Evolutionary conservation across 2,329 filamentous ascomycete genomes (phyloP), one percentile per base, ranked within the genome.

Genomic region (Fusarium oxysporum): DNA sequence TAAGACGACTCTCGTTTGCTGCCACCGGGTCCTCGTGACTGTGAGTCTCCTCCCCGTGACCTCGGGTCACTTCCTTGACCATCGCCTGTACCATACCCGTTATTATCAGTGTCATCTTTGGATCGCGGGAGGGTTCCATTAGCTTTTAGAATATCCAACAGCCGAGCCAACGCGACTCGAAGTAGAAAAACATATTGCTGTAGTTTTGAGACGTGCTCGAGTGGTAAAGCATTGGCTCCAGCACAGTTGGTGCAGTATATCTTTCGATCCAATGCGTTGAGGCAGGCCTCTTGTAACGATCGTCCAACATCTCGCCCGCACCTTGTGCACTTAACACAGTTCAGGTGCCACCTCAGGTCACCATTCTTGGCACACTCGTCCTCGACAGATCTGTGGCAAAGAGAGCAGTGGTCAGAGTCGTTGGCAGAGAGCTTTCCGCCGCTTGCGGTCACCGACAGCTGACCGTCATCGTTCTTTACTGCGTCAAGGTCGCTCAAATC

Each of bases 131-230:
- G 84, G 32, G 94, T 93, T 63, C 95, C 95, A 74, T 91, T 96
- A 74, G 88, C 93, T 71, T 94, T 91, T 38, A 99, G 87, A 35
- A 97, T 97, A 48, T 96, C 93, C 69, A 99, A 86, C 30, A 99
- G 87, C 64, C 96, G 89, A 30, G 96, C 96, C 74, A 99, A 89
- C 23, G 96, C 96, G 28, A 99, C 96, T 77, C 94, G 91, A 44
- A 99, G 87, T 25, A 99, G 86, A 82, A 98, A 98, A 10, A 98
- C 92, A 80, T 97, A 99, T 84, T 99, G 96, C 79, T 96, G 92
- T 61, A 99, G 86, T 81, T 97, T 95, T 23, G 93, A 93, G 41
- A 98, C 90, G 69, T 91, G 89, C 68, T 92, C 88, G 78, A 98
- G 93, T 1, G 84, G 78, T n/a, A 83, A 78, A 21, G 81, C 85